phyloP scores from a whole-genome alignment of 2,329 filamentous ascomycete genomes.

The Onygenales sp. region DNA sequence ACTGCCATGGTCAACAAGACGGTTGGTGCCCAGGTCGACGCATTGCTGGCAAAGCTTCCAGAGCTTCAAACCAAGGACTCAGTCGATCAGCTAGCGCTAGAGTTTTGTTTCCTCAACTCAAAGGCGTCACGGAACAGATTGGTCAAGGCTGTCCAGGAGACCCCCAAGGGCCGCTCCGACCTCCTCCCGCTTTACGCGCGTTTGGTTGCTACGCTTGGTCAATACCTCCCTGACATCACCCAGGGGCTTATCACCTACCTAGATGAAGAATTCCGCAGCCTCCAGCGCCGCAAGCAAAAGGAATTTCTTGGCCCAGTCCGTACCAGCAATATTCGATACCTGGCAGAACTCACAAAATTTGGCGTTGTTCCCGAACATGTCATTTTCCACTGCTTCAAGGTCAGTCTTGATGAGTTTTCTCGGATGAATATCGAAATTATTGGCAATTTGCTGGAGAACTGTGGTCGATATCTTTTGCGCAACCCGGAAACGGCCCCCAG shows the following conservation, averaged over 20 bases:
- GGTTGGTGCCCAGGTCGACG: conserved; percentile 92
- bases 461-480: conserved; percentile 83
- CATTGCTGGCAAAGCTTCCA: conserved; percentile 74
- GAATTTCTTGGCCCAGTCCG: conserved; percentile 93
- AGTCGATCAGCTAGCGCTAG: conserved; percentile 85
- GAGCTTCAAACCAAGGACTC: conserved; percentile 85
- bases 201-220: conserved; percentile 82
- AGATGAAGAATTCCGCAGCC: conserved; percentile 91
- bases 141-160: conserved; percentile 84
- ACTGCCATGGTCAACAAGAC: conserved; percentile 96
- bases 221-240: conserved; percentile 89
- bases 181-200: conserved; percentile 86
- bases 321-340: conserved; percentile 90
- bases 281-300: conserved; percentile 94
- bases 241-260: conserved; percentile 86
- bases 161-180: conserved; percentile 88
- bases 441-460: conserved; percentile 90
- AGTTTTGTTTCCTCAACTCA: conserved; percentile 97
- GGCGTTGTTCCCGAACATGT: conserved; percentile 97
- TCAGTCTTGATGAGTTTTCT: conserved; percentile 94
- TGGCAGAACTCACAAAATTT: conserved; percentile 95
- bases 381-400: conserved; percentile 96
- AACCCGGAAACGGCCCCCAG: conserved; percentile 87
- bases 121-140: conserved; percentile 94
- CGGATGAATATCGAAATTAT: conserved; percentile 99